These are phyloP conservation scores for Penicillium sumatraense DNA, from an alignment of 2,329 filamentous ascomycete genomes.

Conservation along the genomic window DNA sequence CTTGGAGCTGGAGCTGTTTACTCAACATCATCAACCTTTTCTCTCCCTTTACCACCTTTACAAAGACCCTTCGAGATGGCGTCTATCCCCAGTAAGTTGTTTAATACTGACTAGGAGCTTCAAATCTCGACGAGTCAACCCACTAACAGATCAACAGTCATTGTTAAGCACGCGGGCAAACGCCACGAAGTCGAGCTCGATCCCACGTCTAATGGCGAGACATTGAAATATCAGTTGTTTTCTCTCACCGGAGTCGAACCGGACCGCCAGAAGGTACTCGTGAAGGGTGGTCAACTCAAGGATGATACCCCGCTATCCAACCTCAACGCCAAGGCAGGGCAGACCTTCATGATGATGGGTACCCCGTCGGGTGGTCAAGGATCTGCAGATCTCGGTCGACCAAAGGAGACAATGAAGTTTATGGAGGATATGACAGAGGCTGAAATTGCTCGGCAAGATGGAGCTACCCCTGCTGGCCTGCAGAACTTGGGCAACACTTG, in stretches of 20 bases:
- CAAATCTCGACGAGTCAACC: neutral
- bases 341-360: conserved; percentile 95
- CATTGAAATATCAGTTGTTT: conserved; percentile 94
- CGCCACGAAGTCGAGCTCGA: conserved; percentile 95
- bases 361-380: conserved; percentile 67
- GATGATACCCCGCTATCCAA: conserved; percentile 87
- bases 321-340: conserved; percentile 82
- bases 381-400: conserved; percentile 65
- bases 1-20: conserved; percentile 27
- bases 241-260: conserved; percentile 95
- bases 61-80: conserved; percentile 51
- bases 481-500: conserved; percentile 96
- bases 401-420: conserved; percentile 83
- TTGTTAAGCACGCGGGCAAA: conserved; percentile 94
- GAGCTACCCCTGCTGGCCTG: conserved; percentile 84
- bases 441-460: conserved; percentile 79
- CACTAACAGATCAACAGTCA: conserved; percentile 60
- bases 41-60: conserved; percentile 6
- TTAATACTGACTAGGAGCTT: neutral
- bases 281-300: conserved; percentile 94
- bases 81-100: conserved; percentile 57
- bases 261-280: conserved; percentile 91
- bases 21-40: conserved; percentile 15
- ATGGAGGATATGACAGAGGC: conserved; percentile 97
- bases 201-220: conserved; percentile 79